A percentile compares a stretch with the other conserved stretches of the same genome.
Evolutionary conservation across 805 yeast genomes (phyloP).

Genomic region (Metschnikowia orientalis): DNA sequence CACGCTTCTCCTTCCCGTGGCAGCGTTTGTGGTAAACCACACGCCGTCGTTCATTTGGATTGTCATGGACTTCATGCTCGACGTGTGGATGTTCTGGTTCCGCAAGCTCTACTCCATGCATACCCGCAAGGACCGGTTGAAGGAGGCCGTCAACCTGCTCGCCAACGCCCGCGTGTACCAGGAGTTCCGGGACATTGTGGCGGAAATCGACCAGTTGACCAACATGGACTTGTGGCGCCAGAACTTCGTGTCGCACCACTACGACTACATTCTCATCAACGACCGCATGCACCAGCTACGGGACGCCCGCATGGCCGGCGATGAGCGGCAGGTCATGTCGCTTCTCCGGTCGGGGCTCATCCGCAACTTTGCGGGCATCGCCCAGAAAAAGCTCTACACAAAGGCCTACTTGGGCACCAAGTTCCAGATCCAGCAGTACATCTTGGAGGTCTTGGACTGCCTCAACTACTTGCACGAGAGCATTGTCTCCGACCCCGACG

Average conservation of each 20-base stretch:
- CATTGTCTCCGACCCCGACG: constrained; percentile 25
- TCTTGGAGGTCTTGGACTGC: constrained; percentile 68
- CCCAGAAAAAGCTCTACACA: constrained; percentile 72
- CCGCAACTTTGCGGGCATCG: constrained; percentile 87
- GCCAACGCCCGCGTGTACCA: constrained; percentile 53
- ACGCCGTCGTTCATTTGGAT: constrained; percentile 40
- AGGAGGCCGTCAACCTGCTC: constrained; percentile 46
- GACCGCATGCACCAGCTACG: constrained; percentile 62
- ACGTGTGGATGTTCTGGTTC: constrained; percentile 46
- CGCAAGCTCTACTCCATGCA: constrained; percentile 33
- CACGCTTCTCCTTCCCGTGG: constrained; percentile 16
- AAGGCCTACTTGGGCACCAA: constrained; percentile 88
- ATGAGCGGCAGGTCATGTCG: constrained; percentile 56
- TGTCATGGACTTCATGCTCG: constrained; percentile 39
- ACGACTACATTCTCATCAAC: constrained; percentile 78
- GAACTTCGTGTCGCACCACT: constrained; percentile 73
- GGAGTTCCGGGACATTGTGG: constrained; percentile 62
- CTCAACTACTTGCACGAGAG: constrained; percentile 55
- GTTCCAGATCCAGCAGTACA: constrained; percentile 79
- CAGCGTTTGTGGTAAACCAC: constrained; percentile 29
- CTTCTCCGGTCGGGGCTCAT: constrained; percentile 77
- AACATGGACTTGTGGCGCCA: constrained; percentile 62
- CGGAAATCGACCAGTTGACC: constrained; percentile 47
- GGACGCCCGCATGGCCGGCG: constrained; percentile 56
- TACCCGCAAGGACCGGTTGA: constrained; percentile 39